Evolutionary conservation across 164 flowering plant species (phyloP).

Genomic region (Litsea cubeba): DNA sequence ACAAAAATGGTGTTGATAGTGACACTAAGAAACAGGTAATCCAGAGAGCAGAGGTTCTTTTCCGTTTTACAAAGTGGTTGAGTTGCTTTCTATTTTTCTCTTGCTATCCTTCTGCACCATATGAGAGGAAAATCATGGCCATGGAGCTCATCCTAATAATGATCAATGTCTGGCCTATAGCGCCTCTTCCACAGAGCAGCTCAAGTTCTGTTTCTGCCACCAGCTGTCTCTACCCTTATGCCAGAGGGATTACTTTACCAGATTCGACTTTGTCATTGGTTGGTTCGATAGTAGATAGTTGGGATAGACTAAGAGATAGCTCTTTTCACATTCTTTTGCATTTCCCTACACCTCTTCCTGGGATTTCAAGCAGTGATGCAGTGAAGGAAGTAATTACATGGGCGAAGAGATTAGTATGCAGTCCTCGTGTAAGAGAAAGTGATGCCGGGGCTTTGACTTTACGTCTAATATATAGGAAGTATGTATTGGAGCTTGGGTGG

Average conservation of each 20-base stretch:
- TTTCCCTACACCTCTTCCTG: constrained; percentile 95
- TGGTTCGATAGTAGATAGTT: constrained; percentile 92
- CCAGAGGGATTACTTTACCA: constrained; percentile 55
- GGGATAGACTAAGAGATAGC: constrained; percentile 90
- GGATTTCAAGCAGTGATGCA: constrained; percentile 47
- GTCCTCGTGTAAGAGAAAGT: constrained; percentile 98
- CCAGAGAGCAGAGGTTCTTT: constrained; percentile 58
- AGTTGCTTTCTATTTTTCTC: constrained; percentile 84
- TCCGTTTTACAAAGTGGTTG: constrained; percentile 84
- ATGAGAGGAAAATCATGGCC: constrained; percentile 94
- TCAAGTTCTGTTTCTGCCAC: constrained; percentile 24
- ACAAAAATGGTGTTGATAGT: constrained; percentile 14
- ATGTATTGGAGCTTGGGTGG: constrained; percentile 88
- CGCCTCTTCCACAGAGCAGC: constrained; percentile 25
- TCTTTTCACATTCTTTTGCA: constrained; percentile 76
- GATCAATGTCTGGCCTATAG: constrained; percentile 73
- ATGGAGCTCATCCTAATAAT: constrained; percentile 86
- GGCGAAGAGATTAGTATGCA: constrained; percentile 80
- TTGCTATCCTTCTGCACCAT: constrained; percentile 99
- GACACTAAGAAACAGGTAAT: constrained; percentile 21
- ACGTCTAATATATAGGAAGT: constrained; percentile 82
- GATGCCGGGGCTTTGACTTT: constrained; percentile 95
- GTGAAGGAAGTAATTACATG: constrained; percentile 59
- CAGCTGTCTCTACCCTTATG: constrained; percentile 52
- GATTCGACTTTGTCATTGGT: constrained; percentile 74